Evolutionary conservation across 1,284 basidiomycete genomes (phyloP).

Genomic region (Gomphus sp.): DNA sequence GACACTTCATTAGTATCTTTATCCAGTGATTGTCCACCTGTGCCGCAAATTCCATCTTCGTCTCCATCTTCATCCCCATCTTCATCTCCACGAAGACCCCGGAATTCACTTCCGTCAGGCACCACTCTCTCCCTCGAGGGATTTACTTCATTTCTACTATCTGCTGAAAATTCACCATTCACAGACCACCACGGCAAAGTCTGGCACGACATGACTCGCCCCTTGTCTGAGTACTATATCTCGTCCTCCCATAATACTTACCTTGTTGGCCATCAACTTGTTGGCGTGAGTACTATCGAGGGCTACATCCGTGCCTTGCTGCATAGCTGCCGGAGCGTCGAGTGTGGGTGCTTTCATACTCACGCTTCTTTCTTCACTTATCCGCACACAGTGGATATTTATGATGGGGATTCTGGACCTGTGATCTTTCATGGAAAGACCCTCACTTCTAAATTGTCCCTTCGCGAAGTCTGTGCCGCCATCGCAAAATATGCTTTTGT

Average conservation of each 20-base stretch:
- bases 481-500: conserved; percentile 92
- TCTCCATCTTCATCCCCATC: conserved; percentile 16
- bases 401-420: conserved; percentile 80
- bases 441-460: conserved; percentile 78
- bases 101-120: conserved; percentile 7
- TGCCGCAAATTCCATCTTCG: conserved; percentile 17
- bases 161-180: conserved; percentile 55
- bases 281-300: conserved; percentile 90
- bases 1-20: conserved; percentile 14
- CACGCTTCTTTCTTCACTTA: conserved; percentile 7
- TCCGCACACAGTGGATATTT: conserved; percentile 75
- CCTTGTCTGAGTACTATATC: conserved; percentile 85
- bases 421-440: conserved; percentile 90
- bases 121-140: conserved; percentile 42
- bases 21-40: conserved; percentile 8
- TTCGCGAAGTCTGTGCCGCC: conserved; percentile 80
- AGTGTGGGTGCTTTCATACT: conserved; percentile 48
- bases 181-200: conserved; percentile 33
- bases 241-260: conserved; percentile 98
- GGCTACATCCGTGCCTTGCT: conserved; percentile 92
- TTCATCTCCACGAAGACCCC: neutral
- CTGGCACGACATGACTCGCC: conserved; percentile 67
- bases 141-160: conserved; percentile 72
- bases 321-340: conserved; percentile 87
- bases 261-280: conserved; percentile 88